Evolutionary conservation across 23 red algal species (phyloP).

Genomic region (Gracilariopsis chorda): DNA sequence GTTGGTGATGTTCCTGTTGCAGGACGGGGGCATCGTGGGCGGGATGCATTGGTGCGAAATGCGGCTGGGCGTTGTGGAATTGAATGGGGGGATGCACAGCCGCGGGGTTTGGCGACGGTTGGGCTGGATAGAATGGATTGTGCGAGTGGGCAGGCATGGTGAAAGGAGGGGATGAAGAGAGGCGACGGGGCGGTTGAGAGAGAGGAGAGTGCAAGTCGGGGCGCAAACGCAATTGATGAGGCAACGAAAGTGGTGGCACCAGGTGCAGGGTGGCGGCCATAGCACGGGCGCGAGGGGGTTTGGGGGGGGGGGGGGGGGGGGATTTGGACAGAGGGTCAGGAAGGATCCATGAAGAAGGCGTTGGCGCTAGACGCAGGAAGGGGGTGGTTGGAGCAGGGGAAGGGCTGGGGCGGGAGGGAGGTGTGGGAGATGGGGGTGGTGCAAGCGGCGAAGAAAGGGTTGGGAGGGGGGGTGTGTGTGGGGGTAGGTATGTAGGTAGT

Average conservation of each 20-base stretch:
- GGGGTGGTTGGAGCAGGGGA: not conserved
- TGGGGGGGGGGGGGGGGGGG: not conserved
- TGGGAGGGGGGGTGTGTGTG: not conserved
- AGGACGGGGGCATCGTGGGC: not conserved
- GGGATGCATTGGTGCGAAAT: not conserved
- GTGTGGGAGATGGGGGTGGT: not conserved
- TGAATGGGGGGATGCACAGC: slow-evolving; percentile 4
- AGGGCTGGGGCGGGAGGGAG: not conserved
- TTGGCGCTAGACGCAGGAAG: not conserved
- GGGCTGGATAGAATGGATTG: not conserved
- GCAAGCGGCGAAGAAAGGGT: not conserved
- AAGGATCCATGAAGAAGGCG: not conserved
- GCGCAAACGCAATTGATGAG: slow-evolving; percentile 12
- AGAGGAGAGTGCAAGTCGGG: not conserved
- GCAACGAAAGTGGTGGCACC: slow-evolving; percentile 14
- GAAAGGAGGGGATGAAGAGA: not conserved
- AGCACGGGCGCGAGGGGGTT: not conserved
- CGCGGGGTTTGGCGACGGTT: not conserved
- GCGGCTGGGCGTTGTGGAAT: not conserved
- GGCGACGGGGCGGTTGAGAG: not conserved
- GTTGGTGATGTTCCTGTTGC: not conserved
- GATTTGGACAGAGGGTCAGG: not conserved
- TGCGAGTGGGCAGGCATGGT: not conserved
- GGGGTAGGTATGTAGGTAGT: not conserved
- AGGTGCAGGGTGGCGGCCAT: slow-evolving; percentile 31